These are phyloP conservation scores for Lichenothelia convexa DNA, from an alignment of 495 filamentous ascomycete genomes.

Conservation along the genomic window DNA sequence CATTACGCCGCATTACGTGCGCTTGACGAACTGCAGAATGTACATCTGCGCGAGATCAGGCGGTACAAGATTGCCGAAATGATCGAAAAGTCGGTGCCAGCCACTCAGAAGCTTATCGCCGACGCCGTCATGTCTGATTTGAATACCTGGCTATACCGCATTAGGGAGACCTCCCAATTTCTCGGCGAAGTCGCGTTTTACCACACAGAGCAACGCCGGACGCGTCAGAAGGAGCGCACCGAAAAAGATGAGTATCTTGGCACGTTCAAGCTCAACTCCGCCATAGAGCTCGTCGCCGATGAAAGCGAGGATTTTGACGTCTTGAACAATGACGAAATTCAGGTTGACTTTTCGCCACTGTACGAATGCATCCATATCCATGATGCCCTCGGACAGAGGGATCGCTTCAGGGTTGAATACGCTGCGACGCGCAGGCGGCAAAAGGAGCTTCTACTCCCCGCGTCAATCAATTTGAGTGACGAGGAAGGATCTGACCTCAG, in stretches of 20 bases:
- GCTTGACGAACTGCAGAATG: constrained; percentile 88
- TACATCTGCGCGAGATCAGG: constrained; percentile 79
- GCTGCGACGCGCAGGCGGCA: constrained; percentile 73
- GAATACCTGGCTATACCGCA: constrained; percentile 93
- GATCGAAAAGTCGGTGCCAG: constrained; percentile 86
- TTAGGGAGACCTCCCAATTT: constrained; percentile 88
- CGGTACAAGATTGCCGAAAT: constrained; percentile 91
- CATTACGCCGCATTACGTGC: constrained; percentile 90
- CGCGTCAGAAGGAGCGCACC: constrained; percentile 61
- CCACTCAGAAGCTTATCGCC: constrained; percentile 80
- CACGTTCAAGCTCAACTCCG: constrained; percentile 83
- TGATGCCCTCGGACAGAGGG: constrained; percentile 78
- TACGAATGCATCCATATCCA: constrained; percentile 96
- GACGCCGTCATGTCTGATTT: constrained; percentile 94
- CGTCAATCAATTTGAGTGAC: constrained; percentile 47
- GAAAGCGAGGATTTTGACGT: constrained; percentile 91
- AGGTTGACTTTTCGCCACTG: constrained; percentile 84
- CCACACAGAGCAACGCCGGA: constrained; percentile 74
- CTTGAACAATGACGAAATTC: constrained; percentile 79
- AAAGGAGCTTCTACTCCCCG: constrained; percentile 73
- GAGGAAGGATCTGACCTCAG: constrained; percentile 61
- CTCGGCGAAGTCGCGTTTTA: constrained; percentile 95
- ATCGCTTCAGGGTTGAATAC: constrained; percentile 81
- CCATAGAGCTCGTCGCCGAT: constrained; percentile 87
- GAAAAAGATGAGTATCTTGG: constrained; percentile 50